A percentile compares a stretch with the other conserved stretches of the same genome.
These are phyloP conservation scores for Mycothermus thermophilus DNA, from an alignment of 495 filamentous ascomycete genomes.

Conservation along the genomic window DNA sequence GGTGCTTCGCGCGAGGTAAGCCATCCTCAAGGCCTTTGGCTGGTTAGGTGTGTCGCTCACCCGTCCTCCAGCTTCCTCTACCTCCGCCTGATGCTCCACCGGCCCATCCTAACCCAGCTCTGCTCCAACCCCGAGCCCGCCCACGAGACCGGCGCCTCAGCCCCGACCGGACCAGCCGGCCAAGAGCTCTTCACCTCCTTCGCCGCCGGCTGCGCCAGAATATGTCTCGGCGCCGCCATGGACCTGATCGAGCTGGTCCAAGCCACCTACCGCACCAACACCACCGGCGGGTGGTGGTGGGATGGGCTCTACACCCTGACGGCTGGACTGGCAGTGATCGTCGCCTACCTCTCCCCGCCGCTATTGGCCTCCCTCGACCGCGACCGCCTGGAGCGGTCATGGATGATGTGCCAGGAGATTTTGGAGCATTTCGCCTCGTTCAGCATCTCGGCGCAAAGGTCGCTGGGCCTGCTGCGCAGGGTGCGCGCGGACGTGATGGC, in stretches of 20 bases:
- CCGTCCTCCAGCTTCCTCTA: conserved; percentile 26
- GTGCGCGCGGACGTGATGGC: conserved; percentile 11
- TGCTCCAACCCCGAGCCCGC: conserved; percentile 20
- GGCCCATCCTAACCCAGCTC: conserved; percentile 33
- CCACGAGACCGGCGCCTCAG: conserved; percentile 2
- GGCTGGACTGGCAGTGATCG: conserved; percentile 27
- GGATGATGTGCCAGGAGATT: conserved; percentile 10
- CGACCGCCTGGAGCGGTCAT: conserved; percentile 5
- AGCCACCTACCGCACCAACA: conserved; percentile 24
- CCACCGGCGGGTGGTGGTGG: conserved; percentile 36
- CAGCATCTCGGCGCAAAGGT: conserved; percentile 12
- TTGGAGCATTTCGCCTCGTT: conserved; percentile 10
- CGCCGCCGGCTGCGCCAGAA: conserved; percentile 22
- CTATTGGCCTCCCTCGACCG: conserved; percentile 1
- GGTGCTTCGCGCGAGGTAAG: conserved; percentile 29
- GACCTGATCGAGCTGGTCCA: conserved; percentile 28
- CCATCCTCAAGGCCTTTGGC: background rate
- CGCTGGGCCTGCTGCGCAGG: conserved; percentile 7
- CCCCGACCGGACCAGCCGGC: conserved; percentile 3
- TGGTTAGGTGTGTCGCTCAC: background rate
- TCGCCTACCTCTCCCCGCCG: conserved; percentile 7
- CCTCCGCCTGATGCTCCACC: conserved; percentile 32
- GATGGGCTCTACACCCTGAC: conserved; percentile 35
- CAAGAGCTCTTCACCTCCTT: conserved; percentile 26
- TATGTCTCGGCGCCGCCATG: conserved; percentile 27